These are phyloP conservation scores for Fusarium tuaranense DNA, from an alignment of 2,329 filamentous ascomycete genomes.

Conservation along the genomic window DNA sequence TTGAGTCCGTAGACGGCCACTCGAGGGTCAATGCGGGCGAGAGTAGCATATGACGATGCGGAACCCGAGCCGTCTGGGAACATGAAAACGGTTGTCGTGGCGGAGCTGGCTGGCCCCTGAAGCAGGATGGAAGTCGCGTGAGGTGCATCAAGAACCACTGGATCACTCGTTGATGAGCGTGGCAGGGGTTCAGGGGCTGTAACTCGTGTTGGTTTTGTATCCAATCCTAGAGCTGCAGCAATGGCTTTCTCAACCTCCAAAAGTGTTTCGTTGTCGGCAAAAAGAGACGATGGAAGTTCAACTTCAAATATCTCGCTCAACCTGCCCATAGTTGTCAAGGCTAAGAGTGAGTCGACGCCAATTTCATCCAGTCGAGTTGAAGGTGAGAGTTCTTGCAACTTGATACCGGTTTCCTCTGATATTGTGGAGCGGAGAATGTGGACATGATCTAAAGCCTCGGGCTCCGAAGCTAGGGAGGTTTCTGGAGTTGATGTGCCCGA, in stretches of 20 bases:
- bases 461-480: conserved; percentile 30
- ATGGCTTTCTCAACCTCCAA: conserved; percentile 34
- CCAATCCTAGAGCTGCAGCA: conserved; percentile 1
- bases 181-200: background rate
- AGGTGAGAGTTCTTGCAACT: conserved; percentile 22
- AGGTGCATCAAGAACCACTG: conserved; percentile 21
- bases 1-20: conserved; percentile 67
- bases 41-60: conserved; percentile 44
- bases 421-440: conserved; percentile 27
- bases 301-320: conserved; percentile 42
- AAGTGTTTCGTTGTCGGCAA: conserved; percentile 33
- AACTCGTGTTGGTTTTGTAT: background rate
- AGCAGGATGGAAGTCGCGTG: conserved; percentile 41
- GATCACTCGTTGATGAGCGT: background rate
- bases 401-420: conserved; percentile 36
- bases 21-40: conserved; percentile 55
- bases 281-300: conserved; percentile 29
- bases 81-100: conserved; percentile 35
- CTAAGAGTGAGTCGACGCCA: conserved; percentile 36
- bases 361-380: conserved; percentile 32
- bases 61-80: conserved; percentile 48
- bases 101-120: conserved; percentile 27
- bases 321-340: conserved; percentile 28
- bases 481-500: conserved; percentile 57
- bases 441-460: conserved; percentile 12